Evolutionary conservation across 139 green algal species (phyloP).

Genomic region (Penium margaritaceum): DNA sequence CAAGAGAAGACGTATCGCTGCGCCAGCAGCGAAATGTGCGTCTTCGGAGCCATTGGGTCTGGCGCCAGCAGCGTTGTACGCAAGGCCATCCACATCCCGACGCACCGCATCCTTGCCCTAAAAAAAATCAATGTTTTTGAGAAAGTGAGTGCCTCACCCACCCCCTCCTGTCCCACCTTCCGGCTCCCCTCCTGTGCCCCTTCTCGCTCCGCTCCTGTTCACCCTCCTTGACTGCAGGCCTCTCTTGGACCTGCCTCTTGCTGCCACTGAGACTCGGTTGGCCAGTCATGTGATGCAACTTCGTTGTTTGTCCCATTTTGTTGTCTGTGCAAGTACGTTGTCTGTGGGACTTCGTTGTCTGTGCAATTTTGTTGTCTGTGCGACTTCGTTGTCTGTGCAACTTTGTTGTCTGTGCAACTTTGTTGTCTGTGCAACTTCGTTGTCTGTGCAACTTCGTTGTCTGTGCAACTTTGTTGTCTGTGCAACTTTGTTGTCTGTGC

Average conservation of each 20-base stretch:
- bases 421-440: too few species aligned
- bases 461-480: too few species aligned
- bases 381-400: too few species aligned
- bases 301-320: too few species aligned
- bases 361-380: too few species aligned
- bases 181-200: neutral
- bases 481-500: too few species aligned
- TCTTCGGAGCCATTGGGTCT: slow-evolving; percentile 41
- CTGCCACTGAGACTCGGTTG: too few species aligned
- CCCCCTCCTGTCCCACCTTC: neutral
- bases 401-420: too few species aligned
- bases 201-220: neutral
- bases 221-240: neutral
- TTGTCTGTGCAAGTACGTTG: too few species aligned
- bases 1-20: slow-evolving; percentile 28
- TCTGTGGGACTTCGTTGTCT: too few species aligned
- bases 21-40: slow-evolving; percentile 29
- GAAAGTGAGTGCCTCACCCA: slow-evolving; percentile 23
- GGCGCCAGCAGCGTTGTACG: slow-evolving; percentile 43
- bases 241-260: neutral
- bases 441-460: too few species aligned
- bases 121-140: slow-evolving; percentile 52
- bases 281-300: too few species aligned
- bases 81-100: slow-evolving; percentile 46
- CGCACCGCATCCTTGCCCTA: slow-evolving; percentile 44